Conservation (phyloP, 2,329 filamentous ascomycete genomes). For the Corynespora cassiicola region DNA sequence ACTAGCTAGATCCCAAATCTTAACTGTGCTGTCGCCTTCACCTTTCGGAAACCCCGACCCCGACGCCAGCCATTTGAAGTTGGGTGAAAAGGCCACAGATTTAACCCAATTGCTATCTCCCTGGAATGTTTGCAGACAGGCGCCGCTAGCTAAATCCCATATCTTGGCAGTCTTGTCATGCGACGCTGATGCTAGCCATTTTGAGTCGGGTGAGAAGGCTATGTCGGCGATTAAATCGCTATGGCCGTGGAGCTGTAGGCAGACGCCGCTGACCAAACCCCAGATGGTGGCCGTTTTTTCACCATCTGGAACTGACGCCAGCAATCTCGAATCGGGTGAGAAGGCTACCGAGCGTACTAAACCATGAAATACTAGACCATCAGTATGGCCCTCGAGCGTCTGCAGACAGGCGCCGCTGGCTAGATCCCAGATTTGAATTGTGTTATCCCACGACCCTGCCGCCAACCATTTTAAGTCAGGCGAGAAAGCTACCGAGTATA, state of each 20-base stretch:
- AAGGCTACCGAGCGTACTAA: too few species aligned
- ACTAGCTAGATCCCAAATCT: conserved; percentile 17
- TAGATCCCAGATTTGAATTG: conserved; percentile 14
- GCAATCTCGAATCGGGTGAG: not conserved
- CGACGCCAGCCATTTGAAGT: conserved; percentile 16
- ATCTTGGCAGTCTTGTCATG: conserved; percentile 5
- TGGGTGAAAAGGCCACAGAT: conserved; percentile 9
- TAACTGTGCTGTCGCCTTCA: conserved; percentile 9
- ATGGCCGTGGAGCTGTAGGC: conserved; percentile 24
- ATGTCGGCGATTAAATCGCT: conserved; percentile 15
- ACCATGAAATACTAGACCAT: too few species aligned
- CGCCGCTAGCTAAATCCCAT: conserved; percentile 4
- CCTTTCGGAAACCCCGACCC: too few species aligned
- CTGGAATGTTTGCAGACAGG: conserved; percentile 4
- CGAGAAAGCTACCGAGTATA: too few species aligned
- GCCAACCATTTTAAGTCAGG: conserved; percentile 10
- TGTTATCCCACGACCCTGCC: too few species aligned
- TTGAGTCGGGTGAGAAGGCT: conserved; percentile 25
- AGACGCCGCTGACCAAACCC: too few species aligned
- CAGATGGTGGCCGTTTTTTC: not conserved
- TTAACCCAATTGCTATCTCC: conserved; percentile 1
- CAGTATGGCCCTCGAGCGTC: too few species aligned
- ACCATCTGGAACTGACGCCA: conserved; percentile 1
- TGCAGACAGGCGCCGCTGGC: conserved; percentile 5
- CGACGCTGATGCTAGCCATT: conserved; percentile 16